A percentile compares a stretch with the other conserved stretches of the same genome.
Evolutionary conservation across 108 stramenopile species (phyloP).

Genomic region (Craspedostauros australis): DNA sequence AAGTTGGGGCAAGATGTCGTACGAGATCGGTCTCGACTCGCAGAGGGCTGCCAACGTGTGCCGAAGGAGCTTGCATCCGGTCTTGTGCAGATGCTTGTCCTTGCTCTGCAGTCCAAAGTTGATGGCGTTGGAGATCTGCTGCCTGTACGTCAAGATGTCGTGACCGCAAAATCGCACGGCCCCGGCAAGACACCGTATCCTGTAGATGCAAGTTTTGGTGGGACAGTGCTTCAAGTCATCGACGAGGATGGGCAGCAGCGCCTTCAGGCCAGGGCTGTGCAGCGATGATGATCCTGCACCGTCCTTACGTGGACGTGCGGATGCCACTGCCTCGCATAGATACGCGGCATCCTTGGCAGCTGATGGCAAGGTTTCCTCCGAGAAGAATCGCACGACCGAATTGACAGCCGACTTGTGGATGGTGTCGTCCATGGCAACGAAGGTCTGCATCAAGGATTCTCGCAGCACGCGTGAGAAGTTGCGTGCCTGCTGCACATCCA

Average conservation of each 20-base stretch:
- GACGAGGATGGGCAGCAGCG: conserved; percentile 57
- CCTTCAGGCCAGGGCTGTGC: conserved; percentile 68
- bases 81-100: conserved; percentile 77
- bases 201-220: conserved; percentile 67
- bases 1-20: conserved; percentile 22
- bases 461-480: conserved; percentile 76
- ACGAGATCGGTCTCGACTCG: conserved; percentile 61
- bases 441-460: conserved; percentile 69
- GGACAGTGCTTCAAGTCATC: conserved; percentile 63
- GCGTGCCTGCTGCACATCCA: conserved; percentile 67
- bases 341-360: conserved; percentile 75
- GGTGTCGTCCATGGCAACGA: conserved; percentile 70
- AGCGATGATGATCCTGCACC: conserved; percentile 9
- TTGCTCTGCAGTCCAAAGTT: conserved; percentile 51
- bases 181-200: conserved; percentile 73
- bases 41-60: conserved; percentile 73
- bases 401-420: conserved; percentile 50
- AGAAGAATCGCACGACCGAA: conserved; percentile 58
- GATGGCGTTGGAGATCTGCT: conserved; percentile 44
- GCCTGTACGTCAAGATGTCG: conserved; percentile 44
- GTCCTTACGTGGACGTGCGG: conserved; percentile 31
- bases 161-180: conserved; percentile 64
- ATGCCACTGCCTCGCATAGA: conserved; percentile 67
- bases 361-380: conserved; percentile 68
- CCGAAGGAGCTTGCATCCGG: conserved; percentile 81